These are phyloP conservation scores for Knoxdaviesia capensis DNA, from an alignment of 2,329 filamentous ascomycete species.

Conservation along the genomic window DNA sequence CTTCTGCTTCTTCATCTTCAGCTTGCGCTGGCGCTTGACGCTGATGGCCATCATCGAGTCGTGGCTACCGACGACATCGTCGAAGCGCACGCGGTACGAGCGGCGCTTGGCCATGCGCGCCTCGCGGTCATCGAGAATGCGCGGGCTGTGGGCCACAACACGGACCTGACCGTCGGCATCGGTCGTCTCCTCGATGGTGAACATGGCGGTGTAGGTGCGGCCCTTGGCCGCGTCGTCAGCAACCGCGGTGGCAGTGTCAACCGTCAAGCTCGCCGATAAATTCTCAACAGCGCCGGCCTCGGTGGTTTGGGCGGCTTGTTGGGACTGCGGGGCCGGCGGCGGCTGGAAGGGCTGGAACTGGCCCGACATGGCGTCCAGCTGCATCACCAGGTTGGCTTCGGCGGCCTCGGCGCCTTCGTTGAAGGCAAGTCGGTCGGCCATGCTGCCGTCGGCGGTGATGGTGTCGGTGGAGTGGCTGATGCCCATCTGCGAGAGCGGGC, in stretches of 20 bases:
- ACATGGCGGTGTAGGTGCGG: conserved; percentile 41
- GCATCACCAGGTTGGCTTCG: conserved; percentile 39
- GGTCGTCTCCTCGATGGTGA: conserved; percentile 47
- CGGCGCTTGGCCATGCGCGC: conserved; percentile 22
- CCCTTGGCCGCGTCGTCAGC: conserved; percentile 21
- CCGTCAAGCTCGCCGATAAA: neutral
- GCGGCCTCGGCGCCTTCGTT: conserved; percentile 34
- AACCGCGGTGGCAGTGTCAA: conserved; percentile 10
- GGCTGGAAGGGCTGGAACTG: conserved; percentile 65
- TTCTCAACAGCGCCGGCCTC: conserved; percentile 15
- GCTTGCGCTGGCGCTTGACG: conserved; percentile 75
- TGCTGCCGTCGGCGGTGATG: conserved; percentile 24
- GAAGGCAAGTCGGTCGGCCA: conserved; percentile 16
- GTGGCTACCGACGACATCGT: conserved; percentile 28
- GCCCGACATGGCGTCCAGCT: conserved; percentile 47
- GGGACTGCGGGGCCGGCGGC: conserved; percentile 46
- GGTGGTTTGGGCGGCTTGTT: conserved; percentile 13
- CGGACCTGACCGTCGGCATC: conserved; percentile 38
- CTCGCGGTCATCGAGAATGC: conserved; percentile 29
- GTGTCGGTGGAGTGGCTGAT: conserved; percentile 18
- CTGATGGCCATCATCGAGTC: conserved; percentile 61
- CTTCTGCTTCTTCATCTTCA: conserved; percentile 99
- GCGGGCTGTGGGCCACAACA: conserved; percentile 39
- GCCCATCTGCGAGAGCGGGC: conserved; percentile 32
- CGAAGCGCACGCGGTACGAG: conserved; percentile 41